Conservation (phyloP, 1,139 yeast species). For the Pichia sp. region DNA sequence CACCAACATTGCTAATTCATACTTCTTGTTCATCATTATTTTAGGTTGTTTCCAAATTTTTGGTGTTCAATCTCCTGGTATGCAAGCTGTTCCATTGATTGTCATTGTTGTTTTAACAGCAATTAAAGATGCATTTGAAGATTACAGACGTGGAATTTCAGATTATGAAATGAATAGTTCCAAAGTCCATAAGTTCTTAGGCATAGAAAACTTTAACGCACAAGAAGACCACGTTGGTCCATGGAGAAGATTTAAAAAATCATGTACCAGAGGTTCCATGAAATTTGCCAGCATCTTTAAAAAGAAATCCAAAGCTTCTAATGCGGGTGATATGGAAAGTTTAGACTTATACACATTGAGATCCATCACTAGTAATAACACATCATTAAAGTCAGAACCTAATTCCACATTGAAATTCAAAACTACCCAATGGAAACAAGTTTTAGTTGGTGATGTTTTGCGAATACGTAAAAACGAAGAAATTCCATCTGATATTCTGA, state of each 20-base stretch:
- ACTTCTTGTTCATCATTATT: conserved; percentile 50
- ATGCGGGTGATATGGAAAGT: conserved; percentile 20
- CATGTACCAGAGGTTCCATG: conserved; percentile 31
- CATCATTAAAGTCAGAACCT: neutral
- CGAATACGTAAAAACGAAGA: conserved; percentile 55
- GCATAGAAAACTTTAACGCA: conserved; percentile 44
- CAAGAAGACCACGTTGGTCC: conserved; percentile 44
- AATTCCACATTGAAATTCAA: conserved; percentile 26
- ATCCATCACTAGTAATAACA: neutral
- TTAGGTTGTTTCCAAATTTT: conserved; percentile 52
- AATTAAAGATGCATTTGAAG: conserved; percentile 57
- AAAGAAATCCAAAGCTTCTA: conserved; percentile 37
- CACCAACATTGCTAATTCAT: conserved; percentile 54
- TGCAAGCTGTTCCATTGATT: conserved; percentile 59
- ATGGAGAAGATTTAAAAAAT: conserved; percentile 55
- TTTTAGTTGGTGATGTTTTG: conserved; percentile 53
- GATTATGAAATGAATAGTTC: conserved; percentile 57
- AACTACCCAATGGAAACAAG: conserved; percentile 50
- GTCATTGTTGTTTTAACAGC: conserved; percentile 57
- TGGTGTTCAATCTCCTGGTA: conserved; percentile 56
- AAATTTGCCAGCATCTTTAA: conserved; percentile 50
- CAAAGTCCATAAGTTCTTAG: conserved; percentile 42
- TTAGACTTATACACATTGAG: conserved; percentile 12
- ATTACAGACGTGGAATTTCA: conserved; percentile 50
- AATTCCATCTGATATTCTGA: conserved; percentile 54